Evolutionary conservation across 768 basidiomycete species (phyloP).

Genomic region (Clitopilus hobsonii): DNA sequence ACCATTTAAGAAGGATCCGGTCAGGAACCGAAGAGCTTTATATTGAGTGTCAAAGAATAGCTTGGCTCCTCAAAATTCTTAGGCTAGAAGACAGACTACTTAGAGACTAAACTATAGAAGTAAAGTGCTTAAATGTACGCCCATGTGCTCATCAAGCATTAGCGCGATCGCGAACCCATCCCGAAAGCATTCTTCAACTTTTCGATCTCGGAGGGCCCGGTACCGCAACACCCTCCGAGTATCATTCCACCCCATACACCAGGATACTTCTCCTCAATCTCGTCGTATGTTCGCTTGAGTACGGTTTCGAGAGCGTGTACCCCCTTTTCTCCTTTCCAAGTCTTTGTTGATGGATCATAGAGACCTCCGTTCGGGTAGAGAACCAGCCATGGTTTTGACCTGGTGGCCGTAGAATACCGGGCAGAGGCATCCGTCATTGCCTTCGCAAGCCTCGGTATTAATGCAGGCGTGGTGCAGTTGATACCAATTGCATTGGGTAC

Average conservation of each 20-base stretch:
- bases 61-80: too few relatives aligned
- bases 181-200: neutral
- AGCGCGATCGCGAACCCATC: too few relatives aligned
- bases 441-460: constrained; percentile 33
- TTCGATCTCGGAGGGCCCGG: constrained; percentile 48
- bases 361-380: constrained; percentile 68
- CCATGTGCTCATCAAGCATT: neutral
- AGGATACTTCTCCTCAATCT: neutral
- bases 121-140: too few relatives aligned
- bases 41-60: too few relatives aligned
- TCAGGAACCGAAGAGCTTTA: too few relatives aligned
- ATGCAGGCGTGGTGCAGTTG: constrained; percentile 60
- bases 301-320: neutral
- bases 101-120: neutral
- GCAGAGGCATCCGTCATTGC: constrained; percentile 26
- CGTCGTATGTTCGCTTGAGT: neutral
- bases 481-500: constrained; percentile 60
- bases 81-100: neutral
- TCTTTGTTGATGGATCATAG: constrained; percentile 42
- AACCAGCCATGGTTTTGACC: constrained; percentile 46
- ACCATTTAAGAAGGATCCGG: too few relatives aligned
- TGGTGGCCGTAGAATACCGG: constrained; percentile 4
- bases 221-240: constrained; percentile 69
- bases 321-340: constrained; percentile 30
- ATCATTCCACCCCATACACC: constrained; percentile 48